phyloP scores from a whole-genome alignment of 2,329 filamentous ascomycete species.

The Colletotrichum godetiae region DNA sequence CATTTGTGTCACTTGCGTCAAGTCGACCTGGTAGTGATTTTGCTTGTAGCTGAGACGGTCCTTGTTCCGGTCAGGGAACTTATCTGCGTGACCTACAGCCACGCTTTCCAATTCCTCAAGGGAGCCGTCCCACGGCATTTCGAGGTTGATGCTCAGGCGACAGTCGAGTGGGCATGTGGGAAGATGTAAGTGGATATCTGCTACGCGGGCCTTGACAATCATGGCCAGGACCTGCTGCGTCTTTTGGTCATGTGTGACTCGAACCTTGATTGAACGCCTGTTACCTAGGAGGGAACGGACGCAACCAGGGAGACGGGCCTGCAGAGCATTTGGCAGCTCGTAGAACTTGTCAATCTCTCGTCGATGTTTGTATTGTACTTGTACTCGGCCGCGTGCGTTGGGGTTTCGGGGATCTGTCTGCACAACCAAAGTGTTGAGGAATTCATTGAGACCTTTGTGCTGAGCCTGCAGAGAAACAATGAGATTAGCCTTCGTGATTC shows the following conservation, averaged over 20 bases:
- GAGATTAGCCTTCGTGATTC: background rate
- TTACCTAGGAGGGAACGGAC: slow-evolving; percentile 70
- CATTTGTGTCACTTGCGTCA: slow-evolving; percentile 84
- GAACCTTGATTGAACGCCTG: slow-evolving; percentile 70
- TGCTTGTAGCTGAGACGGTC: slow-evolving; percentile 93
- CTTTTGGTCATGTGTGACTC: slow-evolving; percentile 82
- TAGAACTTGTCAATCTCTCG: slow-evolving; percentile 87
- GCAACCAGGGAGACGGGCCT: slow-evolving; percentile 71
- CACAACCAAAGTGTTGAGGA: slow-evolving; percentile 77
- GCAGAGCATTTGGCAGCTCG: slow-evolving; percentile 72
- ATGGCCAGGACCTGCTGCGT: slow-evolving; percentile 77
- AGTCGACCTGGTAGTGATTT: slow-evolving; percentile 87
- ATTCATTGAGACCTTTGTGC: slow-evolving; percentile 86
- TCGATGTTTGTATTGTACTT: slow-evolving; percentile 84
- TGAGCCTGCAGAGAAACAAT: slow-evolving; percentile 66
- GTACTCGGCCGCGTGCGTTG: slow-evolving; percentile 62
- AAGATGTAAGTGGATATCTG: slow-evolving; percentile 87
- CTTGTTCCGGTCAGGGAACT: slow-evolving; percentile 77
- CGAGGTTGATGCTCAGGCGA: slow-evolving; percentile 92
- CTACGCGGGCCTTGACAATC: slow-evolving; percentile 92
- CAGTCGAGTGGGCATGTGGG: slow-evolving; percentile 85
- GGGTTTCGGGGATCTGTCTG: slow-evolving; percentile 68
- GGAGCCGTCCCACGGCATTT: slow-evolving; percentile 85
- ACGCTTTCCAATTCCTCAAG: slow-evolving; percentile 64
- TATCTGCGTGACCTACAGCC: slow-evolving; percentile 49